Base-by-base conservation (phyloP, 352 stramenopile genomes). In the Globisporangium recalcitrans region DNA sequence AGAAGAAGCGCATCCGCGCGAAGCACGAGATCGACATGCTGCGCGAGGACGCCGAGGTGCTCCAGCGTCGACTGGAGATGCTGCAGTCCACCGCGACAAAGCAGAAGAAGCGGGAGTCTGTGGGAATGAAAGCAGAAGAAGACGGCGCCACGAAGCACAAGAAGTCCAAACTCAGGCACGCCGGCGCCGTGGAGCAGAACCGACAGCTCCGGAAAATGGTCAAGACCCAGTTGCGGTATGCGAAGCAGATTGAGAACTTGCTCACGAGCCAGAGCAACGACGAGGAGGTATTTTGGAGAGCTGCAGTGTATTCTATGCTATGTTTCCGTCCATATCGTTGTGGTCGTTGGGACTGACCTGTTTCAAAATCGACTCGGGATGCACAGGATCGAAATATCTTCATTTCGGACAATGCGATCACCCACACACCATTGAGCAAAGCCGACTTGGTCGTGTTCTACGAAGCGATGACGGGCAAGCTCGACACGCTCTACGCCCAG, bases 11-110 rank as follows among this genome's bases (percentile, higher is more conserved):
- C n/a, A 52, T 62, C 31, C 56, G 56, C 11, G 22, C 40, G 10
- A 62, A 62, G n/a, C 40, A 62, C n/a, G 56, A 62, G 46, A 52
- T 62, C 26, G 56, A 52, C n/a, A 54, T 42, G 27, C 31, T 62
- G 21, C 56, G 56, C 11, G 27, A 38, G 27, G 52, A 34, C 19
- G 48, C 59, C 1, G 49, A n/a, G n/a, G 27, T 5, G 4, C 46
- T 64, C 19, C 19, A 52, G 59, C 48, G 26, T 10, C 5, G 52
- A 7, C 48, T 64, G 21, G 26, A 36, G 46, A 22, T 14, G 2
- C 22, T 62, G 9, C 46, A 58, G 26, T 19, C 8, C 3, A 34
- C 8, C 24, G 34, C 34, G 9, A 16, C 34, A 19, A 42, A 11
- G 27, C 2, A 31, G 27, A 2, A 31, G 27, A 31, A 31, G 27